Evolutionary conservation across 768 basidiomycete species (phyloP).

Genomic region (Pisolithus tinctorius): DNA sequence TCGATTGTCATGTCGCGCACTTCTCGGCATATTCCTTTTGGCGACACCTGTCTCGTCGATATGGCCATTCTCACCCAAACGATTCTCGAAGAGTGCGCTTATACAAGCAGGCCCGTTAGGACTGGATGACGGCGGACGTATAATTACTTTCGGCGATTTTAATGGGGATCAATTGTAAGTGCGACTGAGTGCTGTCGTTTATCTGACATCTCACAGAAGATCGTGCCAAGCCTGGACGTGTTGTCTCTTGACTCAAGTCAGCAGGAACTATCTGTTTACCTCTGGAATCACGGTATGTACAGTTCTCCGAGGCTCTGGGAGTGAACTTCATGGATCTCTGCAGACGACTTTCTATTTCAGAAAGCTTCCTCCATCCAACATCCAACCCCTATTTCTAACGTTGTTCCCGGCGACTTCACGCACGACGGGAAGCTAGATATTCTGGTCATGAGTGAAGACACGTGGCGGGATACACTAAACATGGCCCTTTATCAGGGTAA

Average conservation of each 20-base stretch:
- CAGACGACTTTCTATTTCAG: conserved; percentile 55
- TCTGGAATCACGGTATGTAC: conserved; percentile 74
- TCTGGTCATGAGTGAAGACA: conserved; percentile 73
- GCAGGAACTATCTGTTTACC: conserved; percentile 64
- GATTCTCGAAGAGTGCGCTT: conserved; percentile 77
- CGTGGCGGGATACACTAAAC: conserved; percentile 43
- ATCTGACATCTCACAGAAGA: background rate
- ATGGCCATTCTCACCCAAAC: conserved; percentile 88
- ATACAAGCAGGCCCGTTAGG: conserved; percentile 78
- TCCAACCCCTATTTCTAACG: conserved; percentile 58
- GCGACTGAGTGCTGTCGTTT: background rate
- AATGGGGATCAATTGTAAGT: conserved; percentile 92
- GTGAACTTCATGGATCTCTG: conserved; percentile 2
- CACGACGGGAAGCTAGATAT: conserved; percentile 89
- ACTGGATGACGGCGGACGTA: conserved; percentile 58
- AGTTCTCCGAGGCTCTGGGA: background rate
- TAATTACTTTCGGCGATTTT: conserved; percentile 92
- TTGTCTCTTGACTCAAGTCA: conserved; percentile 72
- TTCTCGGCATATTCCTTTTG: conserved; percentile 15
- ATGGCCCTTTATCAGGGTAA: conserved; percentile 67
- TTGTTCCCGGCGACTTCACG: conserved; percentile 90
- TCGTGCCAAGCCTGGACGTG: conserved; percentile 60
- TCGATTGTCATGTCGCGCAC: background rate
- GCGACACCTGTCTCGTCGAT: conserved; percentile 24
- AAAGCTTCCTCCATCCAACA: conserved; percentile 49